Conservation (phyloP, 441 rosid species). For the Melastoma candidum region DNA sequence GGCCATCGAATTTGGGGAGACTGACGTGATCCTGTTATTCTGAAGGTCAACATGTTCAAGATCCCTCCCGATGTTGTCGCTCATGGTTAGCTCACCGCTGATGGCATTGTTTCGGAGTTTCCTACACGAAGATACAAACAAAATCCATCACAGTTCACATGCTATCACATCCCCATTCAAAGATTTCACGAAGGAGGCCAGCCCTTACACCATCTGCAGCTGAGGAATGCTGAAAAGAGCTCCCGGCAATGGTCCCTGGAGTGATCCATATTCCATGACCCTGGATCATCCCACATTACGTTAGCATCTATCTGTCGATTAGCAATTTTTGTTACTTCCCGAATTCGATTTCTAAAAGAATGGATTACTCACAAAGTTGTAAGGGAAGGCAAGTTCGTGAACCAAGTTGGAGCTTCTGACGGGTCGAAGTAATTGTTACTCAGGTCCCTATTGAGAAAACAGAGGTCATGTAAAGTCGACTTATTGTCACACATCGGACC, state of each 20-base stretch:
- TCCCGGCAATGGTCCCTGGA: slow-evolving; percentile 54
- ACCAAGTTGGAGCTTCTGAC: slow-evolving; percentile 78
- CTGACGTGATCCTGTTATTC: slow-evolving; percentile 62
- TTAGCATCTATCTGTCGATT: no score
- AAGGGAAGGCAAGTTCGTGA: slow-evolving; percentile 68
- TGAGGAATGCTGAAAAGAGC: slow-evolving; percentile 65
- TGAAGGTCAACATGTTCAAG: slow-evolving; percentile 73
- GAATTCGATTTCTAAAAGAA: slow-evolving; percentile 3
- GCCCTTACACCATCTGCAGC: slow-evolving; percentile 79
- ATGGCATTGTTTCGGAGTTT: slow-evolving; percentile 61
- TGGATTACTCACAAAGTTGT: slow-evolving; percentile 58
- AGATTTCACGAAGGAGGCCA: no score
- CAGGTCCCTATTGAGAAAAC: slow-evolving; percentile 44
- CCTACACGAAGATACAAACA: slow-evolving; percentile 28
- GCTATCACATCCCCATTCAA: no score
- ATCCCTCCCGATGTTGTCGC: slow-evolving; percentile 44
- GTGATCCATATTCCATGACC: slow-evolving; percentile 69
- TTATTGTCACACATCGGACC: no score
- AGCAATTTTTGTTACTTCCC: no score
- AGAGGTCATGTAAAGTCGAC: no score
- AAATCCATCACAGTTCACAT: no score
- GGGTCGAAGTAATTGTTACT: slow-evolving; percentile 72
- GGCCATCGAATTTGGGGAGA: slow-evolving; percentile 46
- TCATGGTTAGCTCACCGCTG: slow-evolving; percentile 57
- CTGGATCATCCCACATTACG: slow-evolving; percentile 18